phyloP scores from a whole-genome alignment of 106 monocot species.

The Narthecium ossifragum region DNA sequence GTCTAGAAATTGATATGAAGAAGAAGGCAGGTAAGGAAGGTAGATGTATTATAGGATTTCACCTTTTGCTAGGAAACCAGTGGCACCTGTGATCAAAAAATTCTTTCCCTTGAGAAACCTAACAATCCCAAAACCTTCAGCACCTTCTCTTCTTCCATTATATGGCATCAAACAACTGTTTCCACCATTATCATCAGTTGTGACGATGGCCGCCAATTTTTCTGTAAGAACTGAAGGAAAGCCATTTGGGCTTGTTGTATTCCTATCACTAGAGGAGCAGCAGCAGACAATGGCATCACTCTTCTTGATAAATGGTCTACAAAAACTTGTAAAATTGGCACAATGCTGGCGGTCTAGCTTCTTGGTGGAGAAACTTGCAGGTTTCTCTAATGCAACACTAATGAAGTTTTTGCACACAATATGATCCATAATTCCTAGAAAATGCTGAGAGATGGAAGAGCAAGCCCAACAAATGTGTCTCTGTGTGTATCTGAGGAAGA shows the following conservation, averaged over 20 bases:
- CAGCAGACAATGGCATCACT: not conserved
- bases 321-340: not conserved
- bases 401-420: constrained; percentile 23
- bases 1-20: not conserved
- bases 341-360: not conserved
- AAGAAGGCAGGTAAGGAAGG: not conserved
- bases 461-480: constrained; percentile 3
- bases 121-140: constrained; percentile 59
- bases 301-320: not conserved
- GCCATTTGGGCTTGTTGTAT: constrained; percentile 8
- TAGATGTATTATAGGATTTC: not conserved
- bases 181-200: not conserved
- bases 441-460: constrained; percentile 3
- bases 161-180: constrained; percentile 7
- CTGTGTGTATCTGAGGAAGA: constrained; percentile 5
- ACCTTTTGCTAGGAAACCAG: constrained; percentile 98
- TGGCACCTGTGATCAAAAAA: constrained; percentile 79
- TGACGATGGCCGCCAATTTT: not conserved
- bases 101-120: constrained; percentile 59
- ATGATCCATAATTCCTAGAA: constrained; percentile 18
- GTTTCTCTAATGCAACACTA: constrained; percentile 2
- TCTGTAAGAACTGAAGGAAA: not conserved
- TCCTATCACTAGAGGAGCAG: too few relatives aligned
- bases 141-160: not conserved
- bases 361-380: not conserved